phyloP scores from a whole-genome alignment of 805 yeast species.

The Starmerella roubikii region DNA sequence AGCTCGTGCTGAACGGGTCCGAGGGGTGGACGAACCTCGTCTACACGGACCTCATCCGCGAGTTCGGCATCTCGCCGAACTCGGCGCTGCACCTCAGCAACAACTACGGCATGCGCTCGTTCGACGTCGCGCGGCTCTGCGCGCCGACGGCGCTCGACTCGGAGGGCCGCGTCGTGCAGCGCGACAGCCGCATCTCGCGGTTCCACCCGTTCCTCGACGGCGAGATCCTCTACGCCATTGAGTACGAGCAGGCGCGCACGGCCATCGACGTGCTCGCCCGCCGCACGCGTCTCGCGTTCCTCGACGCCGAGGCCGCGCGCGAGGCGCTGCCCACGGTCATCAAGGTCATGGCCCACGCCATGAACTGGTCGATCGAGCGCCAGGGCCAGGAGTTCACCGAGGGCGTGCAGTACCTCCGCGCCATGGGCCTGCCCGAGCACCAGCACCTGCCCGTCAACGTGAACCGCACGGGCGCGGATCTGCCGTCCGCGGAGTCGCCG shows the following conservation, averaged over 20 bases:
- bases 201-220: conserved; percentile 71
- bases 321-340: conserved; percentile 73
- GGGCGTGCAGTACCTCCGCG: conserved; percentile 26
- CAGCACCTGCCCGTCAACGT: neutral
- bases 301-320: conserved; percentile 74
- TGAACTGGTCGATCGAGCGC: conserved; percentile 54
- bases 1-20: conserved; percentile 58
- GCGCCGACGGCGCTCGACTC: conserved; percentile 23
- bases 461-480: neutral
- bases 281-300: conserved; percentile 84
- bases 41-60: conserved; percentile 67
- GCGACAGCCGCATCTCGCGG: conserved; percentile 20
- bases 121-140: conserved; percentile 47
- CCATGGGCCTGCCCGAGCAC: conserved; percentile 28
- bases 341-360: conserved; percentile 67
- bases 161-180: conserved; percentile 36
- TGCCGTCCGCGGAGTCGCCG: neutral
- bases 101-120: conserved; percentile 82
- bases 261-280: conserved; percentile 85
- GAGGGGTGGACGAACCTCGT: conserved; percentile 63
- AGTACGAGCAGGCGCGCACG: conserved; percentile 74
- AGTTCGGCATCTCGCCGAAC: conserved; percentile 53
- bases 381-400: conserved; percentile 36
- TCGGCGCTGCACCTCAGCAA: conserved; percentile 71
- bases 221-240: conserved; percentile 69